Conservation (phyloP, 1,139 yeast species). For the Diutina siamensis region DNA sequence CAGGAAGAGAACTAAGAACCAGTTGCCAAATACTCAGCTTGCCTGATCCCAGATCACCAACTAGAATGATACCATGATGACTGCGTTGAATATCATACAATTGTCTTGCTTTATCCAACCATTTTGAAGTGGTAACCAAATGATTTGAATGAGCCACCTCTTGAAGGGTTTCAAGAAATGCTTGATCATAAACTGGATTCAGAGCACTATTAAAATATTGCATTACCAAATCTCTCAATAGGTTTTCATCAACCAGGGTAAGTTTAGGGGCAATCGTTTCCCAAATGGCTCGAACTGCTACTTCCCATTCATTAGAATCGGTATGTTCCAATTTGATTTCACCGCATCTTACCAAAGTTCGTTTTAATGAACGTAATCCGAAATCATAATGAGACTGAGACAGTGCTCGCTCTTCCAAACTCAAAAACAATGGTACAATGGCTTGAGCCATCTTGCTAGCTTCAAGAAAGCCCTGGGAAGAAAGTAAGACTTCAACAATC, state of each 20-base stretch:
- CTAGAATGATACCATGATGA: constrained; percentile 74
- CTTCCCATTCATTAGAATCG: constrained; percentile 8
- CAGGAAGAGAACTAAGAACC: constrained; percentile 34
- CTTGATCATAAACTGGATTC: constrained; percentile 11
- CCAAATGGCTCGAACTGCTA: constrained; percentile 42
- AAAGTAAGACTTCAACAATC: constrained; percentile 63
- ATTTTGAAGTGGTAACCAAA: constrained; percentile 20
- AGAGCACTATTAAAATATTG: constrained; percentile 16
- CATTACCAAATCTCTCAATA: constrained; percentile 22
- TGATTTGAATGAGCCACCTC: constrained; percentile 14
- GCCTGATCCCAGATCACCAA: constrained; percentile 72
- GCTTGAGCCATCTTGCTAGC: constrained; percentile 35
- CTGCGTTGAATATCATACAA: constrained; percentile 49
- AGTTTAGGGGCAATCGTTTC: constrained; percentile 61
- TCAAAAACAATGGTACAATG: constrained; percentile 47
- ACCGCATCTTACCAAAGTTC: constrained; percentile 53
- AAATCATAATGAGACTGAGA: constrained; percentile 76
- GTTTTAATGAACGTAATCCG: constrained; percentile 73
- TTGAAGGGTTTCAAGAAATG: constrained; percentile 12
- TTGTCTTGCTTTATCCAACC: constrained; percentile 52
- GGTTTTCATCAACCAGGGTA: constrained; percentile 33
- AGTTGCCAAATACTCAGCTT: constrained; percentile 49
- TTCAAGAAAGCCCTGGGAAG: constrained; percentile 57
- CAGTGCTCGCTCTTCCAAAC: constrained; percentile 28
- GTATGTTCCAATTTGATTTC: constrained; percentile 32